phyloP scores from a whole-genome alignment of 176 grass and related monocot genomes.

The Triticum turgidum region DNA sequence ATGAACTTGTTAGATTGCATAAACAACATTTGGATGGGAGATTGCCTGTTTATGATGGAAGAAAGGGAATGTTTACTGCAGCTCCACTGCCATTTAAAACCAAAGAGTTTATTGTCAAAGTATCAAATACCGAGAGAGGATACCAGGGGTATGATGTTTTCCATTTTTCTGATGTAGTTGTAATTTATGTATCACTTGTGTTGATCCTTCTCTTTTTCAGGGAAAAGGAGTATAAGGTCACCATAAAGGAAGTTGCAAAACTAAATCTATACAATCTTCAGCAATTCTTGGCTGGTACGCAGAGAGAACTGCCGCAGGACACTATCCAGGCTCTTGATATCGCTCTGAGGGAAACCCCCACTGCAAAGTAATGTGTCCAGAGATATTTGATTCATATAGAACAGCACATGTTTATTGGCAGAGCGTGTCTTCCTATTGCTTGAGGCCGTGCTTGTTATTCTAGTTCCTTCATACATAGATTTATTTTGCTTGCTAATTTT shows the following conservation, averaged over 20 bases:
- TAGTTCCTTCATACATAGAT: not conserved
- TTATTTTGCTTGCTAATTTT: not conserved
- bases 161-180: not conserved
- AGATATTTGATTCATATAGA: not conserved
- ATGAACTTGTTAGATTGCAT: slow-evolving; percentile 24
- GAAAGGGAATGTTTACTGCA: slow-evolving; percentile 54
- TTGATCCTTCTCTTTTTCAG: not conserved
- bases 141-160: slow-evolving; percentile 30
- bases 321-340: slow-evolving; percentile 69
- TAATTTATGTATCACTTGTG: not conserved
- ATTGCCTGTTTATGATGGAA: slow-evolving; percentile 61
- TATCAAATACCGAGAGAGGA: slow-evolving; percentile 21
- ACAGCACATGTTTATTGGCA: not conserved
- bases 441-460: not conserved
- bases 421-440: not conserved
- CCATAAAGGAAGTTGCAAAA: slow-evolving; percentile 46
- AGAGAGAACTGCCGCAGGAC: slow-evolving; percentile 55
- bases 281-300: slow-evolving; percentile 40
- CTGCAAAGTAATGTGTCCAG: slow-evolving; percentile 4
- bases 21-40: slow-evolving; percentile 25
- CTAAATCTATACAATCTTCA: slow-evolving; percentile 40
- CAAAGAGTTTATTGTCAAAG: slow-evolving; percentile 45
- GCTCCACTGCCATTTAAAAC: slow-evolving; percentile 47
- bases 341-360: slow-evolving; percentile 57
- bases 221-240: slow-evolving; percentile 42